phyloP scores from a whole-genome alignment of 768 basidiomycete genomes.

The Mycena pura region DNA sequence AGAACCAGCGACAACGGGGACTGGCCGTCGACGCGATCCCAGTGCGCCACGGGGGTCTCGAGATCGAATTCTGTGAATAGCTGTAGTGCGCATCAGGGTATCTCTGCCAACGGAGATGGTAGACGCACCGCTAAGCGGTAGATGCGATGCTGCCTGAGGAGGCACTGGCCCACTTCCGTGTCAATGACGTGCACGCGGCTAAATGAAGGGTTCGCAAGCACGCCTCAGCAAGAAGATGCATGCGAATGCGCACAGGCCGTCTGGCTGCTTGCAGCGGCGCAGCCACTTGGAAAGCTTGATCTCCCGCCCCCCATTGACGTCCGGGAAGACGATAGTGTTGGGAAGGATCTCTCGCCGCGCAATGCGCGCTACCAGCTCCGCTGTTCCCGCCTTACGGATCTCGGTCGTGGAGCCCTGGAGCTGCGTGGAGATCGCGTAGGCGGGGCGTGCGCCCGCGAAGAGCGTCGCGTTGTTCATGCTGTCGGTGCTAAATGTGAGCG shows the following conservation, averaged over 20 bases:
- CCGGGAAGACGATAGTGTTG: conserved; percentile 2
- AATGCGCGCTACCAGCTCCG: conserved; percentile 8
- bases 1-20: conserved; percentile 10
- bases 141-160: conserved; percentile 3
- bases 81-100: not conserved
- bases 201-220: not conserved
- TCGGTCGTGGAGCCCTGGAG: conserved; percentile 12
- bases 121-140: conserved; percentile 16
- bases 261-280: not conserved
- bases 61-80: conserved; percentile 17
- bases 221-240: not conserved
- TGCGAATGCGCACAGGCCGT: not conserved
- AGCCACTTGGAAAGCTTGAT: conserved; percentile 17
- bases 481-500: conserved; percentile 6
- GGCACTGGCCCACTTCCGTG: conserved; percentile 15
- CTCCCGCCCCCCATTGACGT: not conserved
- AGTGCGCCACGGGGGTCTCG: conserved; percentile 17
- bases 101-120: not conserved
- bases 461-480: conserved; percentile 22
- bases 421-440: conserved; percentile 12
- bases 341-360: conserved; percentile 7
- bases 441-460: not conserved
- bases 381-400: not conserved
- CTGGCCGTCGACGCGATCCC: not conserved
- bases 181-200: conserved; percentile 14